Evolutionary conservation across 768 basidiomycete genomes (phyloP).

Genomic region (Mycena rebaudengoi): DNA sequence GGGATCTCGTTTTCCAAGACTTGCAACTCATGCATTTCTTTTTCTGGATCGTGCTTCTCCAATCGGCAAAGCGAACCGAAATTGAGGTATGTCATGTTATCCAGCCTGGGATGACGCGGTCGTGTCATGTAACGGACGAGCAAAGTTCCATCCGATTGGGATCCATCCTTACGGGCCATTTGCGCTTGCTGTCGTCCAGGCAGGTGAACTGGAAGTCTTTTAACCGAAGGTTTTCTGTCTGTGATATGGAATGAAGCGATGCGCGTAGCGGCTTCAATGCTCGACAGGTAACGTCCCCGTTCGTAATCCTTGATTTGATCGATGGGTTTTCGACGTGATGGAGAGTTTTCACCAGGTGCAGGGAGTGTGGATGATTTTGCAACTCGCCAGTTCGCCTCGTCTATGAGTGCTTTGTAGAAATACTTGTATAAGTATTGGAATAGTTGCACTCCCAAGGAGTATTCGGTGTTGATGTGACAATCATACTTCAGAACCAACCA

Average conservation of each 20-base stretch:
- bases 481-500: not conserved
- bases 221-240: too few relatives aligned
- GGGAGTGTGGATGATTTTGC: too few relatives aligned
- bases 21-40: not conserved
- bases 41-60: not conserved
- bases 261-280: too few relatives aligned
- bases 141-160: not conserved
- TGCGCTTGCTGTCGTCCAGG: too few relatives aligned
- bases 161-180: not conserved
- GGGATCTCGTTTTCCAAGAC: not conserved
- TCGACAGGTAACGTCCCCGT: too few relatives aligned
- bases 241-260: too few relatives aligned
- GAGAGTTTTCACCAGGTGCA: too few relatives aligned
- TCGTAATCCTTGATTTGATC: too few relatives aligned
- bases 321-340: too few relatives aligned
- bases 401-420: too few relatives aligned
- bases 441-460: not conserved
- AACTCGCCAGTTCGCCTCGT: too few relatives aligned
- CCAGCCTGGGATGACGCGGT: not conserved
- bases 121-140: not conserved
- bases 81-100: not conserved
- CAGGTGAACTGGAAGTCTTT: too few relatives aligned
- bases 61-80: not conserved
- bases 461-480: conserved; percentile 3
- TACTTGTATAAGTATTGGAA: not conserved